Evolutionary conservation across 2,329 filamentous ascomycete genomes (phyloP).

Genomic region (Teratosphaeria gauchensis): DNA sequence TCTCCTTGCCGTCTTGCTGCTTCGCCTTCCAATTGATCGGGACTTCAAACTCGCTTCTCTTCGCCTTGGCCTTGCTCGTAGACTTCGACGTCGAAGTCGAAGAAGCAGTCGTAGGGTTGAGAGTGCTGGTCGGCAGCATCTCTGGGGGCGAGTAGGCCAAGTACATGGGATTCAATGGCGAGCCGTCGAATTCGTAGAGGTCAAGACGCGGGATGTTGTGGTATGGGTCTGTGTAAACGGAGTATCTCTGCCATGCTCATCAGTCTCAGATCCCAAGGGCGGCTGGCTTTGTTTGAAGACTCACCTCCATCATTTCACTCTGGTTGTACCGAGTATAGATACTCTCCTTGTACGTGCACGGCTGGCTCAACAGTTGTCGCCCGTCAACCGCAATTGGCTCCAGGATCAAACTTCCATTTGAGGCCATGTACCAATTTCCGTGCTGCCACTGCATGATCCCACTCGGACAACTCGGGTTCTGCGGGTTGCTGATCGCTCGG

Average conservation of each 20-base stretch:
- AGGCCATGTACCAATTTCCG: conserved; percentile 48
- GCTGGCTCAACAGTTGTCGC: conserved; percentile 55
- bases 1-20: conserved; percentile 14
- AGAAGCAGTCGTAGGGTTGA: conserved; percentile 45
- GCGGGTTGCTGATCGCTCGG: conserved; percentile 54
- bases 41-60: conserved; percentile 21
- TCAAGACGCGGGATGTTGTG: conserved; percentile 54
- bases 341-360: conserved; percentile 46
- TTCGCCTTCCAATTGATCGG: conserved; percentile 31
- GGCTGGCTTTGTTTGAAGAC: background rate
- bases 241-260: conserved; percentile 29
- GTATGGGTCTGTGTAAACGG: conserved; percentile 47
- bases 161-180: conserved; percentile 59
- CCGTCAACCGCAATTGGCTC: conserved; percentile 57
- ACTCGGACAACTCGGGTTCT: conserved; percentile 49
- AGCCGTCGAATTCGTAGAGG: conserved; percentile 53
- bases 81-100: conserved; percentile 24
- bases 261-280: background rate
- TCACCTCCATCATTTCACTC: conserved; percentile 51
- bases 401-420: conserved; percentile 50
- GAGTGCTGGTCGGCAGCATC: conserved; percentile 60
- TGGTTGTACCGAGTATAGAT: conserved; percentile 60
- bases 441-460: conserved; percentile 67
- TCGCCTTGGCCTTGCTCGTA: conserved; percentile 16
- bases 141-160: conserved; percentile 52